Evolutionary conservation across 495 filamentous ascomycete genomes (phyloP), one percentile per base, ranked within the genome.

Genomic region (Aspergillus leporis): DNA sequence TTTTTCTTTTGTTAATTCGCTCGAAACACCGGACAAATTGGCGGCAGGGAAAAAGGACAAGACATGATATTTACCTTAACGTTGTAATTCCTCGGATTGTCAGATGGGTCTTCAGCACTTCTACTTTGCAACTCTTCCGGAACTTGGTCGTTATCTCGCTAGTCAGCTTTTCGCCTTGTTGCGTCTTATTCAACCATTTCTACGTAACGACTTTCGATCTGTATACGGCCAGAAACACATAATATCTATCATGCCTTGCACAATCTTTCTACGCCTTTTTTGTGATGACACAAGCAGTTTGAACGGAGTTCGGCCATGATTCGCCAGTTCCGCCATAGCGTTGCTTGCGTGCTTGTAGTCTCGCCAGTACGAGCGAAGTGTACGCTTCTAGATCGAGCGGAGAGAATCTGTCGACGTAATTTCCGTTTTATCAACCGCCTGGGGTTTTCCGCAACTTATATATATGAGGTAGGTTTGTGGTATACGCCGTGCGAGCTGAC

Each of bases 11-110:
- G 67, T 78, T 72, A 69, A 61, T 70, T 74, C 70, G 70, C 72
- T 70, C 66, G 64, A 72, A 70, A 66, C 65, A 63, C 70, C 73
- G 75, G 75, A 71, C 75, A 53, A 72, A 68, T 64, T 77, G 71
- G 75, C 75, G 75, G 74, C 74, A 76, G 73, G 67, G 67, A 72
- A 69, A 68, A 59, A 67, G 66, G 71, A 74, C 66, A 76, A 68
- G 59, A 64, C 66, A 75, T 67, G 61, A 65, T 61, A 66, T 67
- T 70, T 65, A 62, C 68, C 66, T 71, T 76, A 72, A 73, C 75
- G 75, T 76, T 78, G 75, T 79, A 80, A 80, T 78, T 78, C 74
- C 65, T 66, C 68, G 68, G 76, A 74, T 72, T 77, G 64, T 76
- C 72, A 76, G 70, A 71, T 75, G 74, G 68, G 66, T 72, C 77